A percentile compares a stretch with the other conserved stretches of the same genome.
phyloP scores from a whole-genome alignment of 2,329 filamentous ascomycete genomes.

The Triangularia setosa region DNA sequence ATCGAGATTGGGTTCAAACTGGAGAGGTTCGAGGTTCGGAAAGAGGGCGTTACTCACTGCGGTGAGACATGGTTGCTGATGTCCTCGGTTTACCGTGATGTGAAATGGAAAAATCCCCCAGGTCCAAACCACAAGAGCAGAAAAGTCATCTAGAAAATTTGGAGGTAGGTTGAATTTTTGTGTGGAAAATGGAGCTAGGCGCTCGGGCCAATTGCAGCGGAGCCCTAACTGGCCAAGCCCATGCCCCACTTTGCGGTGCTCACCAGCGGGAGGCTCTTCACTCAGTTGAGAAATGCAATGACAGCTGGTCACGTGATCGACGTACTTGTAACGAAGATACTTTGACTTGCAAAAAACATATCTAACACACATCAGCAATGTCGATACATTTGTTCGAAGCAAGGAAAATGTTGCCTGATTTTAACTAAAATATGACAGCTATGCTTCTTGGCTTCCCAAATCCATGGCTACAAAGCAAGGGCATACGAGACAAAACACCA shows the following conservation, averaged over 20 bases:
- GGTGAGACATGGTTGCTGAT: slow-evolving; percentile 29
- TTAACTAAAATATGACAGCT: background rate
- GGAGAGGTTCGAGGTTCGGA: background rate
- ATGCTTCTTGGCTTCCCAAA: background rate
- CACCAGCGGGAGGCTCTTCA: background rate
- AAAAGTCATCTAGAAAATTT: slow-evolving; percentile 22
- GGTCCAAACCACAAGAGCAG: slow-evolving; percentile 20
- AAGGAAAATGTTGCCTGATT: background rate
- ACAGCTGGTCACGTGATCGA: background rate
- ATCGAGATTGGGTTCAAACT: slow-evolving; percentile 8
- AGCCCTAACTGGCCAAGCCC: slow-evolving; percentile 24
- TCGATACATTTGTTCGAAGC: background rate
- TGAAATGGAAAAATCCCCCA: slow-evolving; percentile 24
- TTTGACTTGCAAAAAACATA: no score
- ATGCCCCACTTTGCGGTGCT: background rate
- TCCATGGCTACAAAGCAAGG: background rate
- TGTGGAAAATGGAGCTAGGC: slow-evolving; percentile 23
- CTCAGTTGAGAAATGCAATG: background rate
- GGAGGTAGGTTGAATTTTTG: slow-evolving; percentile 21
- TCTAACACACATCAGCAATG: no score
- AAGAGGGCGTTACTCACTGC: slow-evolving; percentile 25
- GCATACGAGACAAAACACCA: background rate
- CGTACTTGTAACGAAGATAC: no score
- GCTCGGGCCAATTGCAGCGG: slow-evolving; percentile 25
- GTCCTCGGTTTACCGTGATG: slow-evolving; percentile 25